A percentile compares a stretch with the other conserved stretches of the same genome.
These are phyloP conservation scores for Melampsora americana DNA, from an alignment of 1,284 basidiomycete genomes.

Conservation along the genomic window DNA sequence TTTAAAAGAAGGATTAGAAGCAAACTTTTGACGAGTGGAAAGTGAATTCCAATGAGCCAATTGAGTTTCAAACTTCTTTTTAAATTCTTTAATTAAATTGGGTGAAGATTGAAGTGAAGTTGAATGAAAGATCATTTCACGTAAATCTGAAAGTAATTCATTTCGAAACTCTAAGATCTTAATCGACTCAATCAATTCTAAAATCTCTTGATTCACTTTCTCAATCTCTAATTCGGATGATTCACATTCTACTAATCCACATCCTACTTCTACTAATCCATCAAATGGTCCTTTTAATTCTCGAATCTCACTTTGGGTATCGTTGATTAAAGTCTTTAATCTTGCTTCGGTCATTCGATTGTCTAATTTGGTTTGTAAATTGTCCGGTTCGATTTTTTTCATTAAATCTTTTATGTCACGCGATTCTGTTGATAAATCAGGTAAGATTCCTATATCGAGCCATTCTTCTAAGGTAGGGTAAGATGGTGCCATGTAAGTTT, in stretches of 20 bases:
- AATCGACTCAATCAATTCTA: constrained; percentile 29
- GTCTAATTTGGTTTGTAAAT: constrained; percentile 15
- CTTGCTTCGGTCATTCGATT: constrained; percentile 7
- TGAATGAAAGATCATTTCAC: constrained; percentile 22
- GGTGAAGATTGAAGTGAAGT: neutral
- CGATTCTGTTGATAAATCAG: neutral
- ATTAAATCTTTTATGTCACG: neutral
- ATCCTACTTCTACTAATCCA: neutral
- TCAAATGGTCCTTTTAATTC: constrained; percentile 12
- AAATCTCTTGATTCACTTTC: constrained; percentile 8
- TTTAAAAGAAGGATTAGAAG: constrained; percentile 14
- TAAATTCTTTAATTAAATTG: constrained; percentile 14
- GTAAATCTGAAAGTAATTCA: constrained; percentile 6
- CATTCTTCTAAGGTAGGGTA: neutral
- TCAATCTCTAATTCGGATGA: neutral
- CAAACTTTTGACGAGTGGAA: constrained; percentile 37
- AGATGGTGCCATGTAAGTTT: neutral
- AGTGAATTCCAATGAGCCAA: constrained; percentile 33
- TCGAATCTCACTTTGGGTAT: constrained; percentile 23
- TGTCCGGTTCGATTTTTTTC: constrained; percentile 28
- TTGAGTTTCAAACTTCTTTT: constrained; percentile 13
- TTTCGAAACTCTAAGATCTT: constrained; percentile 21
- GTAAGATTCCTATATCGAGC: neutral
- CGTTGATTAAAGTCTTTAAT: constrained; percentile 22
- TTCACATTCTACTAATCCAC: constrained; percentile 25